phyloP scores from a whole-genome alignment of 169 alveolate genomes.

The Plasmodium gaboni region DNA sequence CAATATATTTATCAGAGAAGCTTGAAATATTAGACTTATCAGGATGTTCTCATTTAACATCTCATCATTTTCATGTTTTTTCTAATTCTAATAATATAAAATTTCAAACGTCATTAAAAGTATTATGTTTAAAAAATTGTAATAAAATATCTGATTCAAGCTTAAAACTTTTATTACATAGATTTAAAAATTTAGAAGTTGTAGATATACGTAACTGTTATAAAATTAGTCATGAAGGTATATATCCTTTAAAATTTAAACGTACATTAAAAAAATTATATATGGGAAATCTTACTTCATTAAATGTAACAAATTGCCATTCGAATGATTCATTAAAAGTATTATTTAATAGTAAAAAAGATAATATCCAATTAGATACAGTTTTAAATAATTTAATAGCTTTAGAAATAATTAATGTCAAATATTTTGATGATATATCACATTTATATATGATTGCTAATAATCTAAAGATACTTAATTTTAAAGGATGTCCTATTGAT shows the following conservation, averaged over 20 bases:
- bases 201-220: slow-evolving; percentile 66
- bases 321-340: slow-evolving; percentile 34
- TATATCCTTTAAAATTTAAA: slow-evolving; percentile 47
- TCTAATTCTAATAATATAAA: slow-evolving; percentile 45
- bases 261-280: slow-evolving; percentile 19
- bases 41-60: slow-evolving; percentile 60
- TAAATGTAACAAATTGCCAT: slow-evolving; percentile 41
- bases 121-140: slow-evolving; percentile 33
- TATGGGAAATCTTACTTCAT: slow-evolving; percentile 34
- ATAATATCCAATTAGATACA: slow-evolving; percentile 9
- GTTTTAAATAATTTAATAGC: slow-evolving; percentile 6
- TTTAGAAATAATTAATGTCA: slow-evolving; percentile 50
- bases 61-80: slow-evolving; percentile 58
- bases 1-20: slow-evolving; percentile 27
- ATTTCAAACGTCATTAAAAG: slow-evolving; percentile 28
- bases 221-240: slow-evolving; percentile 57
- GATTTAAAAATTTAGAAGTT: slow-evolving; percentile 22
- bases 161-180: slow-evolving; percentile 40
- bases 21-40: slow-evolving; percentile 43
- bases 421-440: slow-evolving; percentile 42
- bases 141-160: slow-evolving; percentile 54
- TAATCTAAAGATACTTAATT: slow-evolving; percentile 29
- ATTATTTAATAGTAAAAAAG: slow-evolving; percentile 6
- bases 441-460: slow-evolving; percentile 27
- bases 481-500: slow-evolving; percentile 57